These are phyloP conservation scores for Bondarzewia mesenterica DNA, from an alignment of 1,284 basidiomycete genomes.

Conservation along the genomic window DNA sequence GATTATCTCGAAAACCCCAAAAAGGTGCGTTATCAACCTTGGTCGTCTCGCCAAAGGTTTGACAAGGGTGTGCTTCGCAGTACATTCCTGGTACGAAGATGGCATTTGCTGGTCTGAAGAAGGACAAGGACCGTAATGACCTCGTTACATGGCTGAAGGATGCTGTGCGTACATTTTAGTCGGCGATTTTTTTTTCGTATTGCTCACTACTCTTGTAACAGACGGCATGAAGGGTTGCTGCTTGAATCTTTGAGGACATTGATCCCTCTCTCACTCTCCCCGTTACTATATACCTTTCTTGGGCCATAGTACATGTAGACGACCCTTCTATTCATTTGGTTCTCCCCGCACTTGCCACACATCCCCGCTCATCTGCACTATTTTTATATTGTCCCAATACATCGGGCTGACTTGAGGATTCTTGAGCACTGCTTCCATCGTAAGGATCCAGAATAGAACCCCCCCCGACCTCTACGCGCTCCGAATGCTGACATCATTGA, in stretches of 20 bases:
- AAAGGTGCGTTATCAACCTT: slow-evolving; percentile 51
- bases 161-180: slow-evolving; percentile 32
- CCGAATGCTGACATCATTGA: background rate
- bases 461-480: no score
- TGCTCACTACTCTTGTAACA: background rate
- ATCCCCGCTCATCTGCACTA: background rate
- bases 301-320: slow-evolving; percentile 11
- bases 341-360: background rate
- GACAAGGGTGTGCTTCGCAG: slow-evolving; percentile 28
- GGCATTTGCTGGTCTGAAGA: slow-evolving; percentile 97
- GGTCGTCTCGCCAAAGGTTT: background rate
- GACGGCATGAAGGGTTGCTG: slow-evolving; percentile 10
- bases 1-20: slow-evolving; percentile 96
- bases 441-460: no score
- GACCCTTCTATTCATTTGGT: background rate
- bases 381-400: background rate
- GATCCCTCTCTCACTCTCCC: background rate
- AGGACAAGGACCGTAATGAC: slow-evolving; percentile 93
- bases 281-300: slow-evolving; percentile 1
- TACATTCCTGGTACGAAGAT: slow-evolving; percentile 97
- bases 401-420: background rate
- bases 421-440: background rate
- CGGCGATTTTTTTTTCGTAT: background rate
- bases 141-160: slow-evolving; percentile 76
- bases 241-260: background rate